Evolutionary conservation across 495 filamentous ascomycete genomes (phyloP).

Genomic region (Choiromyces venosus): DNA sequence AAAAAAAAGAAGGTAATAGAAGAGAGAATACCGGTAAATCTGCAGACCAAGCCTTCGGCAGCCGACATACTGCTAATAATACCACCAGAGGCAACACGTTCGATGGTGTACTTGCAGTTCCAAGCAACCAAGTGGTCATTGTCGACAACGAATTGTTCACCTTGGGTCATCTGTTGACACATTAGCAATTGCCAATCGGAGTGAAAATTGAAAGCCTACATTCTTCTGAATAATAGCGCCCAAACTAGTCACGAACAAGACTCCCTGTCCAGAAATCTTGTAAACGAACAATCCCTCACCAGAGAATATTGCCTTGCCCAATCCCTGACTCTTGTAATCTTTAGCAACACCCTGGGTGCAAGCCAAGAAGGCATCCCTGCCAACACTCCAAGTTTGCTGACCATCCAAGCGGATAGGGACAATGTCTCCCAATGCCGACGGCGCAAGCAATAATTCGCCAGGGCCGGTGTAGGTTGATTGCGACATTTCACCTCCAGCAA

Average conservation of each 20-base stretch:
- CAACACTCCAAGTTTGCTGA: conserved; percentile 70
- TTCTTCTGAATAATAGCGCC: conserved; percentile 95
- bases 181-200: conserved; percentile 10
- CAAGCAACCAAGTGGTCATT: conserved; percentile 96
- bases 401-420: conserved; percentile 68
- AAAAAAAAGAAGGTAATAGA: background rate
- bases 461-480: conserved; percentile 82
- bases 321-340: conserved; percentile 76
- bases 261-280: conserved; percentile 69
- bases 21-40: conserved; percentile 60
- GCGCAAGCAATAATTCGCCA: conserved; percentile 80
- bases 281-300: conserved; percentile 92
- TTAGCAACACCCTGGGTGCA: conserved; percentile 71
- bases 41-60: conserved; percentile 86
- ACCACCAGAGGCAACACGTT: conserved; percentile 82
- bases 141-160: conserved; percentile 85
- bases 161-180: conserved; percentile 46
- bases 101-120: conserved; percentile 90
- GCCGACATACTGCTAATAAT: conserved; percentile 73
- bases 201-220: conserved; percentile 49
- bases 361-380: conserved; percentile 72
- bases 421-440: conserved; percentile 76
- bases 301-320: conserved; percentile 89
- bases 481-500: conserved; percentile 74
- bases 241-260: conserved; percentile 86